Evolutionary conservation across 305 asterid species (phyloP).

Genomic region (Plantago coronopus): DNA sequence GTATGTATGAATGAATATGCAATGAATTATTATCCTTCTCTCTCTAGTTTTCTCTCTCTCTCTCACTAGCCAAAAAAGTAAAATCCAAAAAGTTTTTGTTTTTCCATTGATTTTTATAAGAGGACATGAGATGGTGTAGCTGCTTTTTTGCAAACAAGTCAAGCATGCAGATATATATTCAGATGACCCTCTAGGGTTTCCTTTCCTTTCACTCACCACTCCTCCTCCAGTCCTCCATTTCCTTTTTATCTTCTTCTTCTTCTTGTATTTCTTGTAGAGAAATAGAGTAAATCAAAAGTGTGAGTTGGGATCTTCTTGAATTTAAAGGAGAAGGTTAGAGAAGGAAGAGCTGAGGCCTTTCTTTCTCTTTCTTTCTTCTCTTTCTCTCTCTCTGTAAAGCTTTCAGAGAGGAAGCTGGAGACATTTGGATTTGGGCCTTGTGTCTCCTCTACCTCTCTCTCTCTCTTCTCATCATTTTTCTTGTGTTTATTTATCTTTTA

Average conservation of each 20-base stretch:
- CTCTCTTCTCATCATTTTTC: background rate
- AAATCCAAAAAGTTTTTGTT: background rate
- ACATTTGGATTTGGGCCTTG: slow-evolving; percentile 17
- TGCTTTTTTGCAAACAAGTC: slow-evolving; percentile 27
- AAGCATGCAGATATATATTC: slow-evolving; percentile 32
- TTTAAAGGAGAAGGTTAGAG: background rate
- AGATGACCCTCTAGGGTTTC: slow-evolving; percentile 15
- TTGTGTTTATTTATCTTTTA: background rate
- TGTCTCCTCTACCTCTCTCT: slow-evolving; percentile 10
- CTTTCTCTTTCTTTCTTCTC: background rate
- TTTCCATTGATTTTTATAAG: background rate
- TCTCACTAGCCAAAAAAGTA: background rate
- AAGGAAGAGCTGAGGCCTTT: background rate
- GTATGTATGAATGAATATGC: no score
- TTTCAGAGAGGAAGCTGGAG: slow-evolving; percentile 8
- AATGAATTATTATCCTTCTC: no score
- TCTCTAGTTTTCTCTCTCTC: no score
- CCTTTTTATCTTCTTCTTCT: background rate
- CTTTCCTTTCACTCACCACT: background rate
- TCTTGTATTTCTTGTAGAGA: background rate
- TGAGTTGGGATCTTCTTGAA: slow-evolving; percentile 3
- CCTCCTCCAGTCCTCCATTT: background rate
- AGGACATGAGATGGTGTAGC: background rate
- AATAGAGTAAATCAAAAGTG: background rate
- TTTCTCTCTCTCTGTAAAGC: background rate